Evolutionary conservation across 1,139 yeast species (phyloP).

Genomic region (Geotrichum aggregatum): DNA sequence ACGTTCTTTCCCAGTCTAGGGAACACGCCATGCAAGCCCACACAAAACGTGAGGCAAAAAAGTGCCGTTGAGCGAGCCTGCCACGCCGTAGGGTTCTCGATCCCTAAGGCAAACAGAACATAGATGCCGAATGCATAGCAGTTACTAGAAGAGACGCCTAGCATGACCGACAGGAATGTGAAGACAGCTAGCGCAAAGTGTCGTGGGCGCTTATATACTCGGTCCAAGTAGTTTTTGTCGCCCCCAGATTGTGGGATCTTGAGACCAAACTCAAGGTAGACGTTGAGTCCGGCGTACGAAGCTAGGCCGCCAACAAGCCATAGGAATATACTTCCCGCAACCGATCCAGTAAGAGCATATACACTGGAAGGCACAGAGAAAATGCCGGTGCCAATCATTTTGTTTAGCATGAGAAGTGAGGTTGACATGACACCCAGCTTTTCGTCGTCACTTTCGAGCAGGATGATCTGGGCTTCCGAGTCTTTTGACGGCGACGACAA

Average conservation of each 20-base stretch:
- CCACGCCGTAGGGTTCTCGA: conserved; percentile 39
- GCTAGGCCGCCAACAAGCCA: conserved; percentile 78
- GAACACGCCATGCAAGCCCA: conserved; percentile 56
- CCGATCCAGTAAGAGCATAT: conserved; percentile 63
- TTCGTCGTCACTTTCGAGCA: neutral
- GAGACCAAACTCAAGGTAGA: conserved; percentile 74
- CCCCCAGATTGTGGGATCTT: conserved; percentile 79
- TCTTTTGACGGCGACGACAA: neutral
- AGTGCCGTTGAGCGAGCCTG: conserved; percentile 37
- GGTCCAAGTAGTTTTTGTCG: conserved; percentile 71
- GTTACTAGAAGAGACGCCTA: conserved; percentile 82
- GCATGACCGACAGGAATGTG: conserved; percentile 57
- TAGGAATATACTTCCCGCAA: conserved; percentile 65
- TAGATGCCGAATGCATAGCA: conserved; percentile 49
- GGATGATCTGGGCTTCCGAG: conserved; percentile 5
- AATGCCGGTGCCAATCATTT: conserved; percentile 87
- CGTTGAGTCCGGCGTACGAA: conserved; percentile 39
- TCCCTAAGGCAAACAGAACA: conserved; percentile 61
- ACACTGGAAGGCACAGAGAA: conserved; percentile 83
- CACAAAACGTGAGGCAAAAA: conserved; percentile 63
- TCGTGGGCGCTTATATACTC: conserved; percentile 59
- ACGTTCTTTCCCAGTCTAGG: conserved; percentile 61
- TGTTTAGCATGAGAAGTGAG: conserved; percentile 61
- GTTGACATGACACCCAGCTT: conserved; percentile 55
- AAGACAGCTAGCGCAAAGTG: conserved; percentile 67